Conservation (phyloP, 2,329 filamentous ascomycete genomes). For the Orbilia blumenaviensis region DNA sequence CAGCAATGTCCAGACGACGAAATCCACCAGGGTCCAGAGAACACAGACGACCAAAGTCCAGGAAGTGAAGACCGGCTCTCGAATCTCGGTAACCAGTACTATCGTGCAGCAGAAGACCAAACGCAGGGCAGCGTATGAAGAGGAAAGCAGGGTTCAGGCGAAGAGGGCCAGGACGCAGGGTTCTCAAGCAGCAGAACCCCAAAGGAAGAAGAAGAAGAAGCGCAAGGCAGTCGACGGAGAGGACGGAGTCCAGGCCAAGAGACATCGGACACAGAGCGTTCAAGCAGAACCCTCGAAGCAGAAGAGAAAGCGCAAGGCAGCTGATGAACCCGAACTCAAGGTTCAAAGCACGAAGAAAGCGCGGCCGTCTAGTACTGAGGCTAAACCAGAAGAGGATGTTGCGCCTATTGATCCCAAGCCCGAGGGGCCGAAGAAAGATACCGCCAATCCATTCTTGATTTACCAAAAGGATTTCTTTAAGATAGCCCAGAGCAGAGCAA, state of each 20-base stretch:
- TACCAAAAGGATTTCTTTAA: conserved; percentile 81
- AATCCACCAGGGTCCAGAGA: neutral
- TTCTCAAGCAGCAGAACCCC: neutral
- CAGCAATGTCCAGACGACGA: neutral
- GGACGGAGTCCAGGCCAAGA: neutral
- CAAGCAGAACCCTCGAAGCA: neutral
- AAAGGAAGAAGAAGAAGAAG: conserved; percentile 39
- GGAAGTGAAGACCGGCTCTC: neutral
- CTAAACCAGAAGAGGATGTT: conserved; percentile 63
- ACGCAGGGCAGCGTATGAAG: conserved; percentile 57
- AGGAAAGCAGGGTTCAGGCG: neutral
- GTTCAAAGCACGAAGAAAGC: conserved; percentile 74
- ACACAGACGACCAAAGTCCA: neutral
- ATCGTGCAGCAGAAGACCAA: neutral
- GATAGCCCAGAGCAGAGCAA: conserved; percentile 71
- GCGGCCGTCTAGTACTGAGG: conserved; percentile 65
- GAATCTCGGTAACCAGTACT: neutral
- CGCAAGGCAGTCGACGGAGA: conserved; percentile 57
- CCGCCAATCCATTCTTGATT: conserved; percentile 84
- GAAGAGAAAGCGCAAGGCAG: conserved; percentile 56
- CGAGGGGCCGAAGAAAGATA: conserved; percentile 74
- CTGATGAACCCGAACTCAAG: conserved; percentile 67
- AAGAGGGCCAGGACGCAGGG: conserved; percentile 22
- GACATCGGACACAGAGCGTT: conserved; percentile 16
- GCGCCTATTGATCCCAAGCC: conserved; percentile 74